phyloP scores from a whole-genome alignment of 2,329 filamentous ascomycete species.

The Macrophomina phaseolina region DNA sequence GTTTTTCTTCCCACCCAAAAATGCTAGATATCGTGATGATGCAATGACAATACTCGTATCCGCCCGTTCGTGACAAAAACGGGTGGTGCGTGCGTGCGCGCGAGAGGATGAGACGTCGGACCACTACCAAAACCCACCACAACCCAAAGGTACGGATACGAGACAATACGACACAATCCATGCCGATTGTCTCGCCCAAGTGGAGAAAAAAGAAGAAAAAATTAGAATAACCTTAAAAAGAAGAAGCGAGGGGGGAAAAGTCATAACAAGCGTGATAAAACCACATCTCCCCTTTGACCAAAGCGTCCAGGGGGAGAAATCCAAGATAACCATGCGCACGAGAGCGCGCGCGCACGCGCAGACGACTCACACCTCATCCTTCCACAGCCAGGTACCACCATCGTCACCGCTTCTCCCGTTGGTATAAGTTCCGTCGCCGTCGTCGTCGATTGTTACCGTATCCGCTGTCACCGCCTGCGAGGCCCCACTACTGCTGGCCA shows the following conservation, averaged over 20 bases:
- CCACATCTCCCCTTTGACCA: background rate
- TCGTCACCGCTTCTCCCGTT: background rate
- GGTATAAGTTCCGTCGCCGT: background rate
- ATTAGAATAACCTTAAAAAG: too few relatives aligned
- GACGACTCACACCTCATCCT: constrained; percentile 8
- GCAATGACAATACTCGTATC: constrained; percentile 2
- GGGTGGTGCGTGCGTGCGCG: background rate
- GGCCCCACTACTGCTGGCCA: constrained; percentile 8
- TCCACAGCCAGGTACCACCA: constrained; percentile 1
- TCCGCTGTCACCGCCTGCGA: constrained; percentile 3
- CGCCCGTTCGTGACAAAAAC: constrained; percentile 25
- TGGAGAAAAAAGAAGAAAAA: background rate
- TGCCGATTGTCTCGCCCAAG: background rate
- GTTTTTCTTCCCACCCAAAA: background rate
- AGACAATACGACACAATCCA: background rate
- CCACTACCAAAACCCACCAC: constrained; percentile 5
- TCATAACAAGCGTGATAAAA: too few relatives aligned
- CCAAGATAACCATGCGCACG: background rate
- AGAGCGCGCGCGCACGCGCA: too few relatives aligned
- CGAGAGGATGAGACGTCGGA: background rate
- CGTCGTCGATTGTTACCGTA: constrained; percentile 6
- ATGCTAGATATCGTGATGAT: background rate
- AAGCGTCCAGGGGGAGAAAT: background rate
- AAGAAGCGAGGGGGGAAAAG: too few relatives aligned
- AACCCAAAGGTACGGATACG: constrained; percentile 1